Base-by-base conservation (phyloP, 177 flowering plant genomes). In the Telopea speciosissima region DNA sequence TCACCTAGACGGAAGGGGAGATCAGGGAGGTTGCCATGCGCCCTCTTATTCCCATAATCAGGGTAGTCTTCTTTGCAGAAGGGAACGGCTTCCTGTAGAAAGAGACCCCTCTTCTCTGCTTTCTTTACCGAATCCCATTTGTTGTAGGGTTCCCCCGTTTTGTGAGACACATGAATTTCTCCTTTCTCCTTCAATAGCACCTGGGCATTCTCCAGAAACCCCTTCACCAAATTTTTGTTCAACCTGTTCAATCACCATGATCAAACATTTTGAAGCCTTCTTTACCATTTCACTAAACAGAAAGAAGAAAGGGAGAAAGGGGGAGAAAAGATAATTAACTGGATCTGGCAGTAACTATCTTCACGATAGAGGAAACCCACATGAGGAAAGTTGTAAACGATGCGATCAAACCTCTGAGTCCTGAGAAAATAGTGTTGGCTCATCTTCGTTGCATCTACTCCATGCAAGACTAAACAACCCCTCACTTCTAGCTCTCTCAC, bases 341-440 rank as follows among this genome's bases (percentile, higher is more conserved):
- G 71, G 70, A 85, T 82, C 62, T 81, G 85, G 79, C 80, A 81
- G 70, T 42, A 71, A 68, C 82, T 79, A 25, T n/a, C 45, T 77
- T 85, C 86, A 8, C 67, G 81, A 52, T 31, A 78, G 25, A 45
- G 73, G 62, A 84, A 84, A 11, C 87, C 89, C 36, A 79, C 87
- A 65, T 85, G 87, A 49, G 87, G 87, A 75, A 84, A 86, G 72
- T 83, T 86, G 74, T 78, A 84, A 68, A 84, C 78, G 24, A 85
- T 73, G 17, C 82, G 76, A 70, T 85, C 82, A 23, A 85, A 84
- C 68, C 80, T 77, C 68, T 79, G 81, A 12, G 82, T 80, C 44
- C 64, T 79, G 31, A 86, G 83, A 45, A 79, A 81, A 69, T 59
- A 79, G 63, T 84, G 85, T 24, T 78, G 72, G 62, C 77, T 76